Evolutionary conservation across 2,329 filamentous ascomycete genomes (phyloP).

Genomic region (Alternaria panax): DNA sequence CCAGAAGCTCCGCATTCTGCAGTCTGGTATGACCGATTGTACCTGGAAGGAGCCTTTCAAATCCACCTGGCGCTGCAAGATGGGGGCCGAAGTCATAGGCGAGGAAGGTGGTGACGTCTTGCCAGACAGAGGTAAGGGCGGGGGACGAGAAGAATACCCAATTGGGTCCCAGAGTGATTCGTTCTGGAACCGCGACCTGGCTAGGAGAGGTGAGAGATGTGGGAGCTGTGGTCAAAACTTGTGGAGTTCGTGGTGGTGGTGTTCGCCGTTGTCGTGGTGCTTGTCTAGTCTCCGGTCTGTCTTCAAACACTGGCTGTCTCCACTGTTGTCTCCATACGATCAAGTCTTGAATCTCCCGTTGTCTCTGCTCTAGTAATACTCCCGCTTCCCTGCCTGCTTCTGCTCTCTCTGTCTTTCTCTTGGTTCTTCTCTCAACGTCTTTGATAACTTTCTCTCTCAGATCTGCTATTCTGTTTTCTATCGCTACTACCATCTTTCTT

Average conservation of each 20-base stretch:
- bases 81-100: background rate
- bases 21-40: background rate
- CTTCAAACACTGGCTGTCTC: too few relatives aligned
- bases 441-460: background rate
- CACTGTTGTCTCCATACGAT: too few relatives aligned
- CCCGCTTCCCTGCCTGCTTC: too few relatives aligned
- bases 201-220: too few relatives aligned
- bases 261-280: background rate
- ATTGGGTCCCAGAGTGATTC: background rate
- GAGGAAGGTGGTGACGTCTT: background rate
- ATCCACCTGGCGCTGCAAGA: background rate
- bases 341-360: background rate
- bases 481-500: background rate
- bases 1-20: background rate
- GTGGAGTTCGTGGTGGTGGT: too few relatives aligned
- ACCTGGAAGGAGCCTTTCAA: background rate
- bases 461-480: background rate
- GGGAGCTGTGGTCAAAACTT: background rate
- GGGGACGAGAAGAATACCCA: background rate
- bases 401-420: background rate
- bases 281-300: background rate
- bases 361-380: background rate
- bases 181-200: too few relatives aligned
- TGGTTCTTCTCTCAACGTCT: background rate
- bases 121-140: background rate